Base-by-base conservation (phyloP, 2,329 filamentous ascomycete genomes). In the Penicillium aurantiogriseum region DNA sequence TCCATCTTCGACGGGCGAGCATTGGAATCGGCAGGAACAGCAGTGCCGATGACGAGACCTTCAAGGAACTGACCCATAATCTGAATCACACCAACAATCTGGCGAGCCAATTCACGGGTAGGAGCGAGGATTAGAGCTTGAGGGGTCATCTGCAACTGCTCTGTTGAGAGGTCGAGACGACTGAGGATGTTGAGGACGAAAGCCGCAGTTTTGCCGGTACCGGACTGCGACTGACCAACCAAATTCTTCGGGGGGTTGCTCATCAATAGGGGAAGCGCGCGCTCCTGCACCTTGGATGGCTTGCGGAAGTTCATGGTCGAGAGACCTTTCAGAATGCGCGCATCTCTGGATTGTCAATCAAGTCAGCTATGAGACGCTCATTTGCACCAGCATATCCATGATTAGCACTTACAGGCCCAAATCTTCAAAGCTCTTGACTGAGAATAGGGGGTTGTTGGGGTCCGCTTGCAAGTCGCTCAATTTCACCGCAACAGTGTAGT, bases 191-290 rank as follows among this genome's bases (percentile, higher is more conserved):
- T 96, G 61, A 96, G 88, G 45, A 94, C 90, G 74, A 99, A 99
- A 23, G 94, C 94, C 21, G 92, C 94, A 0, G 94, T 99, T 81
- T 99, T 99, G 71, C 94, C 94, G 21, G 94, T 99, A 67, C 94
- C 94, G 2, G 94, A 99, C 76, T 99, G 94, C n/a, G 94, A 99
- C 77, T 99, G 94, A 4, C 92, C 94, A 71, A 99, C 93, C 84
- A 99, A 89, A 77, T 97, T 97, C 63, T 83, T 83, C 0, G 93
- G 89, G n/a, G 94, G 93, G 71, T 96, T 82, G 67, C 84, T 80
- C 62, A 99, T 84, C 70, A 99, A 89, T 54, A 99, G 83, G 29
- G 94, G 94, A 19, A 99, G 84, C 1, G 94, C 94, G 67, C 89
- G 91, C 76, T 96, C 94, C 79, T 99, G 94, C 64, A 99, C 96